Evolutionary conservation across 306 rosid genomes (phyloP).

Genomic region (Hippophae tibetana): DNA sequence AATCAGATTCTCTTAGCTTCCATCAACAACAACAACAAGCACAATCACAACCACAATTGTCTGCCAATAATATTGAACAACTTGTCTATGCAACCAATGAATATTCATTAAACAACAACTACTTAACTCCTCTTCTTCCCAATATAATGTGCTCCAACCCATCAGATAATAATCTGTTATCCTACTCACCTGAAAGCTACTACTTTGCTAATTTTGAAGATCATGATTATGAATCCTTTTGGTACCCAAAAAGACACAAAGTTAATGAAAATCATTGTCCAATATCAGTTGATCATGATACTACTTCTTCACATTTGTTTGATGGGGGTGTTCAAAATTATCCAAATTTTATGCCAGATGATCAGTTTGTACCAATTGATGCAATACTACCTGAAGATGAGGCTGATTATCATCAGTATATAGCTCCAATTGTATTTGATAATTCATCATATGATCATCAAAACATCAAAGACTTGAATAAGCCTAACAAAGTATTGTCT

Average conservation of each 20-base stretch:
- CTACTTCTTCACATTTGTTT: not conserved
- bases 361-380: no score
- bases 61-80: constrained; percentile 4
- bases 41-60: constrained; percentile 7
- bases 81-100: not conserved
- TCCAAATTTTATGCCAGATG: constrained; percentile 1
- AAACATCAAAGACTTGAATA: not conserved
- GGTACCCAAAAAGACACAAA: constrained; percentile 16
- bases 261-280: not conserved
- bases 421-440: not conserved
- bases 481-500: constrained; percentile 16
- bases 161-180: not conserved
- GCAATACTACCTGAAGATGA: not conserved
- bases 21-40: not conserved
- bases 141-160: not conserved
- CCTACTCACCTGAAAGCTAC: constrained; percentile 1
- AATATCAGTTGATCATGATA: not conserved
- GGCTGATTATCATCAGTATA: not conserved
- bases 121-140: not conserved
- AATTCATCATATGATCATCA: not conserved
- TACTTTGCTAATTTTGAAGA: not conserved
- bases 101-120: not conserved
- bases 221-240: not conserved
- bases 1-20: constrained; percentile 4
- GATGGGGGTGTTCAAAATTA: constrained; percentile 1